Evolutionary conservation across 768 basidiomycete genomes (phyloP), one percentile per base, ranked within the genome.

Genomic region (Termitomyces sp.): DNA sequence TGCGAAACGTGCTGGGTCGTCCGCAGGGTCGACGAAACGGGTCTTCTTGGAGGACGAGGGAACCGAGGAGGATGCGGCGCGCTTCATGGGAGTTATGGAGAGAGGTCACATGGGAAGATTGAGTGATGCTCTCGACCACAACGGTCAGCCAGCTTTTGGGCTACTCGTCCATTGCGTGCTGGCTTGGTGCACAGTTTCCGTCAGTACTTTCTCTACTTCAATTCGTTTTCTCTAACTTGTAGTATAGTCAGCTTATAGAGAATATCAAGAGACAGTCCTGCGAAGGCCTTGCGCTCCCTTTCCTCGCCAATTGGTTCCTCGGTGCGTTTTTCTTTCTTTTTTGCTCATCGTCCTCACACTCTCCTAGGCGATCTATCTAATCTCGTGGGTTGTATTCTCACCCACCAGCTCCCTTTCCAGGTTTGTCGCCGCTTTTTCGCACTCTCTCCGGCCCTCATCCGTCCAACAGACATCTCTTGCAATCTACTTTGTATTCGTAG

Each of bases 401-500:
- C 97, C 3, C 81, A 88, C 63, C 97, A 98, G 66, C 79, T 97
- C 15, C 93, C 94, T 20, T 98, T 99, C 69, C 96, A 98, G 73
- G 94, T 92, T 68, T 62, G 81, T 52, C 46, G 31, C 43, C 18
- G 22, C 49, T 22, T 62, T 60, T n/a, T n/a, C n/a, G 32, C 52
- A 40, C 42, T 20, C 47, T 45, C 33, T 32, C 42, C 48, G 53
- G 27, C 25, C 36, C 54, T 61, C n/a, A 57, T 27, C 41, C 49
- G 43, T 29, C 6, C 6, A 12, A 20, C 50, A 97, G 92, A 96
- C 84, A 39, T 91, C 84, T 67, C 90, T 99, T 42, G 96, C 97
- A 3, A 78, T 79, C 0, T 99, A 99, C 69, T 99, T 98, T 66
- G 88, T 90, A 64, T 72, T 80, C 52, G 81, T 98, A 48, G 97